Conservation (phyloP, 352 stramenopile genomes). For the Phytophthora hibernalis region DNA sequence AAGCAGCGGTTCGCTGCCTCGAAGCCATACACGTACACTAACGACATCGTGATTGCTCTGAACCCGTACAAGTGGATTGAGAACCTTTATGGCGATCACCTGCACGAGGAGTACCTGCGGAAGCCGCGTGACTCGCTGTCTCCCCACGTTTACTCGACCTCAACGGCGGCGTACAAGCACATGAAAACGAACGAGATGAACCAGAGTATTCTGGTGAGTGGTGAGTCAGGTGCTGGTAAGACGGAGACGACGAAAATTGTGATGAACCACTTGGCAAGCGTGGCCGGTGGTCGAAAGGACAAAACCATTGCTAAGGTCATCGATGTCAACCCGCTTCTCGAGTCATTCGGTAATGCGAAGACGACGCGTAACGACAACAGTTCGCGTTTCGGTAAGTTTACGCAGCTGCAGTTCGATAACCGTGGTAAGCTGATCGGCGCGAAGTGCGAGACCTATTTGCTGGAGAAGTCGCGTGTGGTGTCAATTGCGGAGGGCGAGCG, state of each 20-base stretch:
- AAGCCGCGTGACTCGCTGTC: constrained; percentile 71
- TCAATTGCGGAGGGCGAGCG: constrained; percentile 95
- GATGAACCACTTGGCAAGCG: constrained; percentile 89
- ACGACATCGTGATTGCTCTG: constrained; percentile 98
- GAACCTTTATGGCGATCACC: constrained; percentile 90
- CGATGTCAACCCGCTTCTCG: constrained; percentile 92
- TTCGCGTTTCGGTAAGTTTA: constrained; percentile 92
- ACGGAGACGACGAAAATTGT: constrained; percentile 98
- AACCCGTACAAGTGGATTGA: constrained; percentile 98
- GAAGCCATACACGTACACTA: constrained; percentile 98
- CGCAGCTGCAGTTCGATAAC: constrained; percentile 88
- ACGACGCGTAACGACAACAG: constrained; percentile 95
- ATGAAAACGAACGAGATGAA: constrained; percentile 81
- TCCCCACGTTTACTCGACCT: constrained; percentile 90
- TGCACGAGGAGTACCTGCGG: constrained; percentile 85
- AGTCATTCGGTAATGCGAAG: constrained; percentile 96
- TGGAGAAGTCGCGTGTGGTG: constrained; percentile 97
- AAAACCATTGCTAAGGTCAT: constrained; percentile 93
- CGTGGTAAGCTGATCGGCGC: constrained; percentile 83
- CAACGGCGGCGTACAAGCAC: constrained; percentile 87
- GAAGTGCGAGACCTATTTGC: constrained; percentile 94
- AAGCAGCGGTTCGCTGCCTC: constrained; percentile 90
- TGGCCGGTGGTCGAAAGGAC: constrained; percentile 85
- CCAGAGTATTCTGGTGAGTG: constrained; percentile 90
- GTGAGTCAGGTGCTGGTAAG: constrained; percentile 92